Evolutionary conservation across 306 rosid species (phyloP).

Genomic region (Gynostemma pentaphyllum): DNA sequence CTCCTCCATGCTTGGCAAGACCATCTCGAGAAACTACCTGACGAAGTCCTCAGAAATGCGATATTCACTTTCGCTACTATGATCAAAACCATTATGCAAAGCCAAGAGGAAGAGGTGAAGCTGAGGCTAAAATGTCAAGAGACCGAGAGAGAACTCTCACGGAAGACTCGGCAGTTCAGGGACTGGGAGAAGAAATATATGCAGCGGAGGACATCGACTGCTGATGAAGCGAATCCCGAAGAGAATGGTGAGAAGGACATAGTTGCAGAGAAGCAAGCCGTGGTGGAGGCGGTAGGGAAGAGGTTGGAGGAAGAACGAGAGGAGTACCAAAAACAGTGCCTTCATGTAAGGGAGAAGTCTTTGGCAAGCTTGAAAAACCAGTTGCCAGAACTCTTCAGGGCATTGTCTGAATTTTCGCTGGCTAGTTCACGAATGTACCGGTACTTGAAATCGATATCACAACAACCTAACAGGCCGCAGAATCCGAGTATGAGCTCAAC

Average conservation of each 20-base stretch:
- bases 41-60: constrained; percentile 57
- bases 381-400: constrained; percentile 80
- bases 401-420: constrained; percentile 42
- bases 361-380: constrained; percentile 43
- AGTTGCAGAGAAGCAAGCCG: constrained; percentile 44
- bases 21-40: constrained; percentile 69
- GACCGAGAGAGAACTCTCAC: constrained; percentile 55
- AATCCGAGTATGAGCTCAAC: not conserved
- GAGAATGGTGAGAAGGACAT: constrained; percentile 21
- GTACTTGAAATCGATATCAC: constrained; percentile 32
- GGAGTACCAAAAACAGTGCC: constrained; percentile 36
- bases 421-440: constrained; percentile 60
- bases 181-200: constrained; percentile 71
- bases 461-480: constrained; percentile 10
- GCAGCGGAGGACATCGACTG: constrained; percentile 38
- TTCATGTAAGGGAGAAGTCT: constrained; percentile 80
- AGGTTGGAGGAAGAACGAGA: constrained; percentile 65
- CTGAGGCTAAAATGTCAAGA: constrained; percentile 63
- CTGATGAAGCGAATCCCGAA: constrained; percentile 28
- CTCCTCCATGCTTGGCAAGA: constrained; percentile 72
- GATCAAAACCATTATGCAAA: constrained; percentile 37
- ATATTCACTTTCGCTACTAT: constrained; percentile 55
- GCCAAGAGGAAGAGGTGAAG: constrained; percentile 57
- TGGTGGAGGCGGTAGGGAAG: constrained; percentile 44
- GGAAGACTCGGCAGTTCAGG: constrained; percentile 53